Base-by-base conservation (phyloP, 768 basidiomycete species). In the Gyrodon lividus region DNA sequence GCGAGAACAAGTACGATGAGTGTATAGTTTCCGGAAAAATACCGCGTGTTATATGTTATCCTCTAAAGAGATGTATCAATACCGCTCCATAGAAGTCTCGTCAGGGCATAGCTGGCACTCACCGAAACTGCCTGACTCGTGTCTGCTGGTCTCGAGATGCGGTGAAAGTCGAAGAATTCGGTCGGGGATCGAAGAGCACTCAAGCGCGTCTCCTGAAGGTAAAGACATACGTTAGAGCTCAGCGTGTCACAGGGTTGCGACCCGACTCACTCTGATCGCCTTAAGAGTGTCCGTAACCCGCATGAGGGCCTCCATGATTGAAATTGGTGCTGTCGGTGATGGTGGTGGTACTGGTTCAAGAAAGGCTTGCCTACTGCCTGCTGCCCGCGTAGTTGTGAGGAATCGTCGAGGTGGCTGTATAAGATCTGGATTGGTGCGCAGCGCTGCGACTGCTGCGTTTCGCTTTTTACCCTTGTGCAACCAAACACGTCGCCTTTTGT, bases 41-140 rank as follows among this genome's bases (percentile, higher is more conserved):
- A 91, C 43, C 89, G 85, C 35, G 92, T 93, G 74, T 96, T 96
- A 76, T 96, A 93, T 20, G 91, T 90, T 80, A 95, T 90, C 52
- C 92, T 84, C 92, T 93, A 63, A 26, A 30, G 22, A 16, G 6
- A 7, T 47, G 20, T 39, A 46, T 20, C 46, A 20, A 13, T 40
- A 37, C 20, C 17, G 6, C 31, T 17, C 17, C 16, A n/a, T n/a
- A n/a, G n/a, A n/a, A n/a, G n/a, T n/a, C n/a, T n/a, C n/a, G 10
- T 20, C 23, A 28, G 8, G 8, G 37, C 39, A 16, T 16, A 14
- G 8, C 26, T 34, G 12, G 38, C 24, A 72, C 84, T 62, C 55
- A 89, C 89, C 58, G 84, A 81, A 33, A 86, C 86, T 40, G 89
- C 88, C 54, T 83, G 79, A 67, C 90, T 89, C 42, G 91, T 66